A percentile compares a stretch with the other conserved stretches of the same genome.
Evolutionary conservation across 768 basidiomycete genomes (phyloP).

Genomic region (Suillus paluster): DNA sequence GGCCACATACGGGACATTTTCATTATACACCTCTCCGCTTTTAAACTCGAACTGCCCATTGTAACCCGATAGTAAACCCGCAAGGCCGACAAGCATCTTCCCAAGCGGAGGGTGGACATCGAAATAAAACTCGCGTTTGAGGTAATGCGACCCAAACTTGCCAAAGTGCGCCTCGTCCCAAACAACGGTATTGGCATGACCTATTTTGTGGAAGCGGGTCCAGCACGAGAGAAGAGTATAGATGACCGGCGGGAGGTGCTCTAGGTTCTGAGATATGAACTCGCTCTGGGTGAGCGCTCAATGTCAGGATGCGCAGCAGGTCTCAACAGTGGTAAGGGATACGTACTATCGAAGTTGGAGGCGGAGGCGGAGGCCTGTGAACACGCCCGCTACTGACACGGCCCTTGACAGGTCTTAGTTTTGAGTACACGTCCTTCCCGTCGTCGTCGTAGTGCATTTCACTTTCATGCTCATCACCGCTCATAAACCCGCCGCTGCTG

Average conservation of each 20-base stretch:
- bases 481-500: constrained; percentile 35
- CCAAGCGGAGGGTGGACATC: constrained; percentile 98
- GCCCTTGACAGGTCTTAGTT: constrained; percentile 43
- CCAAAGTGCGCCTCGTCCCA: constrained; percentile 99
- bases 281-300: constrained; percentile 54
- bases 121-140: constrained; percentile 99
- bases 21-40: constrained; percentile 85
- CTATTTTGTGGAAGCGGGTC: constrained; percentile 94
- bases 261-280: constrained; percentile 79
- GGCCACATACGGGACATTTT: constrained; percentile 85
- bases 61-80: constrained; percentile 89
- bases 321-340: neutral
- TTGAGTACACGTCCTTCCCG: constrained; percentile 70
- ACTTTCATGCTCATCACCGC: constrained; percentile 29
- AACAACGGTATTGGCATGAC: constrained; percentile 81
- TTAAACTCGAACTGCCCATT: constrained; percentile 93
- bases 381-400: constrained; percentile 62
- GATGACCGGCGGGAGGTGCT: constrained; percentile 75
- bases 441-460: constrained; percentile 53
- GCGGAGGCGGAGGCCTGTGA: constrained; percentile 63
- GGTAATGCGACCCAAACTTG: constrained; percentile 97
- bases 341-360: constrained; percentile 66
- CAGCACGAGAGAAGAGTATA: constrained; percentile 95
- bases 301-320: constrained; percentile 12
- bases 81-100: constrained; percentile 98